These are phyloP conservation scores for Obelidium mucronatum DNA, from an alignment of 192 early-diverging fungal genomes.

Conservation along the genomic window DNA sequence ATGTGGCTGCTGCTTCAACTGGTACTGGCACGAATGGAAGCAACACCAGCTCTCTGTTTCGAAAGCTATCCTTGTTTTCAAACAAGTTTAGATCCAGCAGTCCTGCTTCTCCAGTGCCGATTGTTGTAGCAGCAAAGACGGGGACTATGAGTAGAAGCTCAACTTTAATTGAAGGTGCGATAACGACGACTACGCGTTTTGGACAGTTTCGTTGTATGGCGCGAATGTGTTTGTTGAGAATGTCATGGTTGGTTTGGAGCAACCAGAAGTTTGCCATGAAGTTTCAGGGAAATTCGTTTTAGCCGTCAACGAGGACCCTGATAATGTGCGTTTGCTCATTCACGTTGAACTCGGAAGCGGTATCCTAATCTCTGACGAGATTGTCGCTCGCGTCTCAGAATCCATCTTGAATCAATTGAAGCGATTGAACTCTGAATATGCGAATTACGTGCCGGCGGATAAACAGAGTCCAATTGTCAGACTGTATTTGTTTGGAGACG, in stretches of 20 bases:
- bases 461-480: slow-evolving; percentile 40
- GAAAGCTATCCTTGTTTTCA: too few species aligned
- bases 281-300: slow-evolving; percentile 54
- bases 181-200: too few species aligned
- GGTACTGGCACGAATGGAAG: too few species aligned
- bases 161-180: too few species aligned
- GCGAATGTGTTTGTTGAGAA: slow-evolving; percentile 54
- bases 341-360: slow-evolving; percentile 21
- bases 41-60: too few species aligned
- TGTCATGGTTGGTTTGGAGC: slow-evolving; percentile 51
- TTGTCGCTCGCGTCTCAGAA: background rate
- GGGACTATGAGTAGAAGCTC: too few species aligned
- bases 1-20: too few species aligned
- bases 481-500: slow-evolving; percentile 41
- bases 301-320: slow-evolving; percentile 23
- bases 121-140: too few species aligned
- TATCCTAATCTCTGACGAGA: background rate
- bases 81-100: too few species aligned
- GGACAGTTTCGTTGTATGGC: slow-evolving; percentile 52
- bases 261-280: slow-evolving; percentile 12
- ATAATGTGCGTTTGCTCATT: slow-evolving; percentile 25
- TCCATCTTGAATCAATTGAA: slow-evolving; percentile 26
- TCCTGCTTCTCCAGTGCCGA: too few species aligned
- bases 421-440: slow-evolving; percentile 45
- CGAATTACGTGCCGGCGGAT: slow-evolving; percentile 46